Evolutionary conservation across 192 early-diverging fungal genomes (phyloP).

Genomic region (Rhizophagus prolifer): DNA sequence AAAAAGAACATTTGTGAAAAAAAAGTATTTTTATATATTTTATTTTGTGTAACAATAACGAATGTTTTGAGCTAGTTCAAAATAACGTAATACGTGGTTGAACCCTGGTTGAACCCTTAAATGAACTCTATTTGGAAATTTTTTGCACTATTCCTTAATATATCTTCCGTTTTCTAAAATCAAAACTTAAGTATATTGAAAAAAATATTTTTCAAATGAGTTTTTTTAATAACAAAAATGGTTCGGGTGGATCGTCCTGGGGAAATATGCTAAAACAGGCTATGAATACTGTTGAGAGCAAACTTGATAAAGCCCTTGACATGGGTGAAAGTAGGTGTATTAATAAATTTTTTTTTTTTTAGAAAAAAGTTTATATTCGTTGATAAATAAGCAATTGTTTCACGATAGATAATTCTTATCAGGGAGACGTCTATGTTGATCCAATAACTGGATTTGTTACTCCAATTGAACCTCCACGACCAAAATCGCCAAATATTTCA

Average conservation of each 20-base stretch:
- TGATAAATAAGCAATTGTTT: not conserved
- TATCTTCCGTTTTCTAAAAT: too few species aligned
- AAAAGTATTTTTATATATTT: too few species aligned
- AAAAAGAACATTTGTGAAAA: too few species aligned
- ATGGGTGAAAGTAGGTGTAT: constrained; percentile 26
- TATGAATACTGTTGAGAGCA: constrained; percentile 69
- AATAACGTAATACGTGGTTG: too few species aligned
- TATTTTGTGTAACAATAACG: too few species aligned
- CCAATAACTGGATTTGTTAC: constrained; percentile 14
- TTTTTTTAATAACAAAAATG: constrained; percentile 19
- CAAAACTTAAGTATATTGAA: too few species aligned
- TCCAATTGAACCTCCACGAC: not conserved
- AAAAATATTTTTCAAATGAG: not conserved
- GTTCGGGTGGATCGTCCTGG: constrained; percentile 35
- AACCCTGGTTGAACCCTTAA: too few species aligned
- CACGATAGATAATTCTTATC: not conserved
- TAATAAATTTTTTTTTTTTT: not conserved
- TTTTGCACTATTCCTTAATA: too few species aligned
- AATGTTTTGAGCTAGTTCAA: too few species aligned
- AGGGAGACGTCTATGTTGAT: constrained; percentile 20
- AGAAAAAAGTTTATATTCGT: not conserved
- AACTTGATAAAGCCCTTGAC: constrained; percentile 70
- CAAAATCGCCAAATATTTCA: not conserved
- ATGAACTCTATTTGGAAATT: too few species aligned
- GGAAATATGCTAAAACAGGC: constrained; percentile 69